These are phyloP conservation scores for Aspergillus avenaceus DNA, from an alignment of 495 filamentous ascomycete species.

Conservation along the genomic window DNA sequence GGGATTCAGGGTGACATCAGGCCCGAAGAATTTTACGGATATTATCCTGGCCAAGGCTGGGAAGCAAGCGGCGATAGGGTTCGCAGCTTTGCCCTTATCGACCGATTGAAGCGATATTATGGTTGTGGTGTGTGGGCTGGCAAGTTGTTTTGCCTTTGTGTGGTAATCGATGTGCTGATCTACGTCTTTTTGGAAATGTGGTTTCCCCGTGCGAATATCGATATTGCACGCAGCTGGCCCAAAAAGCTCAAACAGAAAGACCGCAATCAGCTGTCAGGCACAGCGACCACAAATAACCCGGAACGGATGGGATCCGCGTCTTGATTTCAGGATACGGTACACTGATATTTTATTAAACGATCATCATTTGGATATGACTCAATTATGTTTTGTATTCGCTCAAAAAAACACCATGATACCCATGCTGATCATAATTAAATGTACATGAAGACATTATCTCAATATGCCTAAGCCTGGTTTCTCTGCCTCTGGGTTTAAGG, in stretches of 20 bases:
- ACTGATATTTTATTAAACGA: neutral
- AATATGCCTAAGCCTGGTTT: neutral
- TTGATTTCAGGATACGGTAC: neutral
- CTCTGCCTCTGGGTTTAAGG: slow-evolving; percentile 21
- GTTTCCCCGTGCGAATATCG: slow-evolving; percentile 79
- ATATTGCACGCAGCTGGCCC: slow-evolving; percentile 88
- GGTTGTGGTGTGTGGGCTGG: slow-evolving; percentile 99
- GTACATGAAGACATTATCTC: slow-evolving; percentile 3
- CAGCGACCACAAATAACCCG: slow-evolving; percentile 3
- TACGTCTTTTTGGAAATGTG: slow-evolving; percentile 83
- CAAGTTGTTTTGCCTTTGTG: slow-evolving; percentile 92
- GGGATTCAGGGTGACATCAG: slow-evolving; percentile 80
- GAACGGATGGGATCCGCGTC: slow-evolving; percentile 8
- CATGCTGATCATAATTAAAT: slow-evolving; percentile 6
- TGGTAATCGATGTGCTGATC: slow-evolving; percentile 88
- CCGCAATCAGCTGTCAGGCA: slow-evolving; percentile 1
- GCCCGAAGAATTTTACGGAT: slow-evolving; percentile 84
- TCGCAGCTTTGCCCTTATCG: slow-evolving; percentile 86
- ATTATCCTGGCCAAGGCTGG: slow-evolving; percentile 58
- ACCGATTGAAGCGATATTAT: slow-evolving; percentile 91
- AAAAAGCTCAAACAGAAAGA: slow-evolving; percentile 49
- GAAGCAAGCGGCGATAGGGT: slow-evolving; percentile 70
- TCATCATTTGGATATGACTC: neutral
- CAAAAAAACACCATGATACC: slow-evolving; percentile 11
- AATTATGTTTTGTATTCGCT: neutral